Evolutionary conservation across 306 rosid species (phyloP).

Genomic region (Acacia confusa): DNA sequence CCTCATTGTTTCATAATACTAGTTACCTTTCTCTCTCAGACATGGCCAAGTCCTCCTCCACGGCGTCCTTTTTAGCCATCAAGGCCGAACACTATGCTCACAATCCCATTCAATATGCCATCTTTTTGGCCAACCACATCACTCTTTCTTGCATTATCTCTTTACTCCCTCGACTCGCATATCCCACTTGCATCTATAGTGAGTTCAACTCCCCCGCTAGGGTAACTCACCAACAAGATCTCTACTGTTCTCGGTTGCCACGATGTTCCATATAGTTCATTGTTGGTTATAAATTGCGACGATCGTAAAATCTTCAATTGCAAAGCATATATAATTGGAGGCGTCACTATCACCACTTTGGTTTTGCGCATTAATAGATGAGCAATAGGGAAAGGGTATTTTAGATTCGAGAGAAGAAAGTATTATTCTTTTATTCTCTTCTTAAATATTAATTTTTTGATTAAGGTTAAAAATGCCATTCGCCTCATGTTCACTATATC

Average conservation of each 20-base stretch:
- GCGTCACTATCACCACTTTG: too few relatives aligned
- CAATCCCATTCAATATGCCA: constrained; percentile 80
- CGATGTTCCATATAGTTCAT: constrained; percentile 48
- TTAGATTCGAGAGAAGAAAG: too few relatives aligned
- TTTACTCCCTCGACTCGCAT: constrained; percentile 64
- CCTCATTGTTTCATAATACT: not conserved
- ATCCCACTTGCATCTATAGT: constrained; percentile 57
- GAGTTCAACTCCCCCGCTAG: constrained; percentile 80
- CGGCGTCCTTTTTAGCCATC: constrained; percentile 43
- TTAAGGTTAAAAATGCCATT: too few relatives aligned
- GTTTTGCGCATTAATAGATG: too few relatives aligned
- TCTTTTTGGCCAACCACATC: constrained; percentile 52
- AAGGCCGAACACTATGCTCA: constrained; percentile 65
- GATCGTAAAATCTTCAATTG: too few relatives aligned
- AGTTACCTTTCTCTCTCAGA: not conserved
- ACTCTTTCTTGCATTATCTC: constrained; percentile 61
- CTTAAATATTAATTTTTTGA: too few relatives aligned
- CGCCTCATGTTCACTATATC: too few relatives aligned
- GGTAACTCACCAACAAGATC: constrained; percentile 65
- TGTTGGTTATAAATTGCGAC: too few relatives aligned
- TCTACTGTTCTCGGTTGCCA: constrained; percentile 72
- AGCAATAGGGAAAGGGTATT: too few relatives aligned
- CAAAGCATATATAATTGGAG: too few relatives aligned
- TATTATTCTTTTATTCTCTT: too few relatives aligned
- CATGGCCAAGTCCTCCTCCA: constrained; percentile 56